Percentiles rank a stretch among this genome's conserved stretches.
phyloP scores from a whole-genome alignment of 139 green algal species.

The Asterochloris erici region DNA sequence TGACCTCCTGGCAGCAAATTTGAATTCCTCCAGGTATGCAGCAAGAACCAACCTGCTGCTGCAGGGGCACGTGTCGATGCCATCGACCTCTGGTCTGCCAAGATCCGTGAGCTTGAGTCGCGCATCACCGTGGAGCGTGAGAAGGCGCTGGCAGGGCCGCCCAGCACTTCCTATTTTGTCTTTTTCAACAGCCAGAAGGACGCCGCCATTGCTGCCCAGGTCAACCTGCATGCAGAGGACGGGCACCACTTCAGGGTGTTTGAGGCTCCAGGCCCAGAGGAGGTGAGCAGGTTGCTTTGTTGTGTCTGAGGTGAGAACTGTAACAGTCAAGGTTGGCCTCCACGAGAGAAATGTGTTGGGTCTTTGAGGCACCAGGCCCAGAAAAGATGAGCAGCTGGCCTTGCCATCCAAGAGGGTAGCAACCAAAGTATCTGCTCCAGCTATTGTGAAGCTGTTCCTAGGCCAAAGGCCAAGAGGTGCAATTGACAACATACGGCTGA shows the following conservation, averaged over 20 bases:
- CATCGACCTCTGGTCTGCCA: conserved; percentile 26
- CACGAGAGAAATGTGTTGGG: too few relatives aligned
- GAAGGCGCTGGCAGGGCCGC: conserved; percentile 1
- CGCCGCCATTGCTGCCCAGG: conserved; percentile 27
- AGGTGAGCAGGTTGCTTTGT: conserved; percentile 1
- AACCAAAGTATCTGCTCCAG: too few relatives aligned
- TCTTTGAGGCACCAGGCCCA: too few relatives aligned
- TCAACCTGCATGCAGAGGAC: conserved; percentile 33
- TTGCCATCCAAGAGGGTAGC: too few relatives aligned
- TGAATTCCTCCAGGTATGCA: too few relatives aligned
- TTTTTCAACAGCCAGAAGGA: conserved; percentile 34
- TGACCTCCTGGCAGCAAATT: too few relatives aligned
- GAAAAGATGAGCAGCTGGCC: too few relatives aligned
- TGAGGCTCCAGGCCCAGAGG: conserved; percentile 29
- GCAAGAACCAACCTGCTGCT: background rate
- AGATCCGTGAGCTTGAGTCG: conserved; percentile 23
- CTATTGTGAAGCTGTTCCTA: too few relatives aligned
- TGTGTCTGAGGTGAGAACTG: too few relatives aligned
- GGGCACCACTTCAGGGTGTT: conserved; percentile 25
- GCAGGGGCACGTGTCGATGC: conserved; percentile 24
- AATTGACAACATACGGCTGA: too few relatives aligned
- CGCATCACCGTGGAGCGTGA: conserved; percentile 16
- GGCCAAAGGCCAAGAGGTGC: too few relatives aligned
- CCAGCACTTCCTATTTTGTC: conserved; percentile 27
- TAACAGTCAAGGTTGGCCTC: too few relatives aligned